Base-by-base conservation (phyloP, 768 basidiomycete genomes). In the Mycena crocata region DNA sequence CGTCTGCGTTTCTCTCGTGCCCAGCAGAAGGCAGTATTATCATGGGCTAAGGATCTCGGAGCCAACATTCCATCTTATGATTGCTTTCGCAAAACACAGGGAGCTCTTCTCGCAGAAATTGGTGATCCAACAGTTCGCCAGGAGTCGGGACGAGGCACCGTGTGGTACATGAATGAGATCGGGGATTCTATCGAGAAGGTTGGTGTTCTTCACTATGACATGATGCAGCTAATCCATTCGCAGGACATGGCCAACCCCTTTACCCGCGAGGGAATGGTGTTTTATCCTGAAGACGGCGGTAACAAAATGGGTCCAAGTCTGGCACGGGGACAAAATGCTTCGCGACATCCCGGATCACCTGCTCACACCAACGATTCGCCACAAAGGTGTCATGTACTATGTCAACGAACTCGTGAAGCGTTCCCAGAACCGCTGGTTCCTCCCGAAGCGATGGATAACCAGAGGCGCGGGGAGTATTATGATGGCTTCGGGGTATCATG, bases 381-480 rank as follows among this genome's bases (percentile, higher is more conserved):
- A 54, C n/a, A 50, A 69, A 0, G 54, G 54, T 28, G 37, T 17
- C 14, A 55, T 55, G 19, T 55, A 55, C n/a, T 55, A 55, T 40
- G 54, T 55, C 24, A 55, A 55, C 19, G 54, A 55, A 21, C 54
- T 55, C 21, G 54, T 55, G 1, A 40, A 42, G 35, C 12, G 51
- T 5, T 12, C 34, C 2, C n/a, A 26, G 15, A 32, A 24, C 24
- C 37, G 32, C 12, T 54, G 51, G 51, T 54, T 66, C 24, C 32
- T 60, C 15, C 64, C 64, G 2, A 66, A 59, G 46, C 63, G 63
- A 5, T 57, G 56, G 56, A 0, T 57, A 4, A 57, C 56, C 8
- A 40, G 56, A 2, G 10, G 24, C 3, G 17, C 14, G 2, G 56
- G 56, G 2, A 58, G 34, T 10, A 34, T 48, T 6, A 58, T 58